Base-by-base conservation (phyloP, 1,284 basidiomycete species). In the Cystobasidium pallidum region DNA sequence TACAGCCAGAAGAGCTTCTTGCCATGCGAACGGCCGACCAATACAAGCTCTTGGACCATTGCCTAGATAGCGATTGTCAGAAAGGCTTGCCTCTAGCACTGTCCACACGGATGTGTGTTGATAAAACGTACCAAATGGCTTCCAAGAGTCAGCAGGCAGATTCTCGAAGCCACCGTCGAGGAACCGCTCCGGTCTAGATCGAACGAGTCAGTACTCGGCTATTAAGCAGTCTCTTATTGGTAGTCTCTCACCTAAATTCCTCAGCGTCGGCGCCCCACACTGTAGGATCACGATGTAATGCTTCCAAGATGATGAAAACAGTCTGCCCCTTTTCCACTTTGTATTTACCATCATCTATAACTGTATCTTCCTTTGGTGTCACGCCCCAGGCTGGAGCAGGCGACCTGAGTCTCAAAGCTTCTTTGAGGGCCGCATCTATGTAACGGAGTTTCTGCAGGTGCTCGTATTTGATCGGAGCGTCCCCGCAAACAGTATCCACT, bases 181-280 rank as follows among this genome's bases (percentile, higher is more conserved):
- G 13, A 28, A 28, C 30, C 51, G 8, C n/a, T 54, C 51, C 7
- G 51, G 51, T 19, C 51, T 54, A n/a, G 8, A n/a, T 11, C 11
- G 24, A 28, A 2, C n/a, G 19, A 17, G n/a, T 54, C 51, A 28
- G 24, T n/a, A n/a, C n/a, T n/a, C n/a, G n/a, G n/a, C n/a, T n/a
- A n/a, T n/a, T n/a, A n/a, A n/a, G 26, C 3, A 28, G 30, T 2
- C 2, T 30, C n/a, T 15, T 45, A n/a, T 45, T n/a, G n/a, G n/a
- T n/a, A n/a, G n/a, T n/a, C n/a, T n/a, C 51, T 54, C n/a, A 54
- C 51, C 32, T 26, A n/a, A 61, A 61, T 2, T 45, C 41, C 13
- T 61, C 58, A 8, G 58, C 58, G 21, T 61, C 58, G 17, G 26
- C n/a, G 32, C 58, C 58, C 36, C 41, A 61, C n/a, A 61, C 58